Evolutionary conservation across 768 basidiomycete genomes (phyloP).

Genomic region (Antrodiella citrinella): DNA sequence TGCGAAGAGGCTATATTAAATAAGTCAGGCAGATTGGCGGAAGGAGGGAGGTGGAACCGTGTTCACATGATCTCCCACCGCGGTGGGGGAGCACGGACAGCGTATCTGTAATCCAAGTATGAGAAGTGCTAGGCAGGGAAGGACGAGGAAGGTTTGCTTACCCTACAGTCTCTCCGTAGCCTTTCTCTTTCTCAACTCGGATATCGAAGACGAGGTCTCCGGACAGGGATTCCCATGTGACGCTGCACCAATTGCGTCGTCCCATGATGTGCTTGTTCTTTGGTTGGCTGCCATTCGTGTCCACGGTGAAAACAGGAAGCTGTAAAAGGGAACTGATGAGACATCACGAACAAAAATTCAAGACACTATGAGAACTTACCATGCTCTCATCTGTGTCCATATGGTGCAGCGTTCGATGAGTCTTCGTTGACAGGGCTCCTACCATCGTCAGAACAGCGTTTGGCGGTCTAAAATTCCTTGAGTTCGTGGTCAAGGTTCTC

Average conservation of each 20-base stretch:
- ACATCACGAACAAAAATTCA: too few relatives aligned
- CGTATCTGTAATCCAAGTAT: constrained; percentile 15
- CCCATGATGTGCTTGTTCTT: constrained; percentile 85
- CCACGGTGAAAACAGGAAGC: constrained; percentile 70
- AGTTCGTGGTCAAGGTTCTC: not conserved
- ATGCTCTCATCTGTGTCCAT: constrained; percentile 81
- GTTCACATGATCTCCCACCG: constrained; percentile 15
- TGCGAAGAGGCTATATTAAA: too few relatives aligned
- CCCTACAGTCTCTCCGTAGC: constrained; percentile 74
- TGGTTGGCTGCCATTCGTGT: constrained; percentile 68
- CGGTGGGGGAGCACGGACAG: constrained; percentile 21
- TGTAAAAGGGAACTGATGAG: too few relatives aligned
- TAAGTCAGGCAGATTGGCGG: too few relatives aligned
- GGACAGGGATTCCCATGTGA: constrained; percentile 46
- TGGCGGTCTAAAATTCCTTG: constrained; percentile 39
- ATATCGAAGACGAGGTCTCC: constrained; percentile 77
- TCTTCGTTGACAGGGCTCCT: constrained; percentile 68
- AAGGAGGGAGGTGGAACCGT: too few relatives aligned
- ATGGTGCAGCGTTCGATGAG: constrained; percentile 80
- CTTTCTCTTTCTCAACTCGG: constrained; percentile 80
- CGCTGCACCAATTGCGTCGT: constrained; percentile 78
- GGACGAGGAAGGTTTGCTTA: too few relatives aligned
- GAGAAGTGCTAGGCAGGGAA: constrained; percentile 5
- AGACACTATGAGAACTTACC: constrained; percentile 33
- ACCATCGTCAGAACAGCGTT: constrained; percentile 71